Base-by-base conservation (phyloP, 1,284 basidiomycete genomes). In the Coniferiporia sulphurascens region DNA sequence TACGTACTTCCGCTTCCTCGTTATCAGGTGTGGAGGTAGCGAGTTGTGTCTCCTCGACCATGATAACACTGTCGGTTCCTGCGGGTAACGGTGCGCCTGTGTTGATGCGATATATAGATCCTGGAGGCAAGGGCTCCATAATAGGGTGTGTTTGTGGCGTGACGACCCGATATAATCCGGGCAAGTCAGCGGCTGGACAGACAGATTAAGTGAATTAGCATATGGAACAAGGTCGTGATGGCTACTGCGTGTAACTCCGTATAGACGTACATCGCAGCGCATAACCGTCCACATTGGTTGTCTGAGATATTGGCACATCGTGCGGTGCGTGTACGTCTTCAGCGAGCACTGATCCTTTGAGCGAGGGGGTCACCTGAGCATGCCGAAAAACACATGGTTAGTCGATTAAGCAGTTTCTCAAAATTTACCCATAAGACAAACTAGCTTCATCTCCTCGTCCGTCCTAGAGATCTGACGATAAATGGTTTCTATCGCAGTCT, bases 11-110 rank as follows among this genome's bases (percentile, higher is more conserved):
- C 27, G 77, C 74, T 69, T 95, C 92, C 68, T 94, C 92, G 3
- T 71, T 71, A 13, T 69, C 70, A 55, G 72, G 64, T 0, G 79
- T 80, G 8, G 81, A 80, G 4, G 69, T 64, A 12, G 84, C 73
- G 10, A 95, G 76, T 56, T 83, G 81, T 0, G 93, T 95, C 67
- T 95, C 93, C 72, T 95, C 93, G 15, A 95, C 93, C 91, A 95
- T 95, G 69, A 95, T 86, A 0, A 94, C 86, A 0, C 90, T 74
- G 68, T 95, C 87, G 6, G 87, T 75, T 1, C 89, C 91, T 0
- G 71, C 68, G 0, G 93, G 93, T 1, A 95, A 73, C 0, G 89
- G 84, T 1, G 83, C 86, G 5, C 91, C 89, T 0, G 88, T 90
- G 71, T 90, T 92, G 70, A 94, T 82, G 48, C 91, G 84, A 69